These are phyloP conservation scores for Vachellia collinsii DNA, from an alignment of 306 rosid genomes.

Conservation along the genomic window DNA sequence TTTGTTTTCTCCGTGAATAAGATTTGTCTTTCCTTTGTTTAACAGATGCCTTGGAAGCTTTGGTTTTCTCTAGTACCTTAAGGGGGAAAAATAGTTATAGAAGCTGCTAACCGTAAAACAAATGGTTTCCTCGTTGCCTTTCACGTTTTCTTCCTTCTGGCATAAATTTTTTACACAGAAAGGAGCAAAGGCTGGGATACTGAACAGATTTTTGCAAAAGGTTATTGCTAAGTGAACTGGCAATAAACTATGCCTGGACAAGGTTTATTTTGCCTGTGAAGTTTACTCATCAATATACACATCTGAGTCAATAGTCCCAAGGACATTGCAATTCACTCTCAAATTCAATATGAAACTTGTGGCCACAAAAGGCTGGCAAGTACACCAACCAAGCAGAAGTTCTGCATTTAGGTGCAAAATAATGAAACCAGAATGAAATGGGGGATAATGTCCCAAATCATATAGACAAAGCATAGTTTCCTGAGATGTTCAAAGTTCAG, in stretches of 20 bases:
- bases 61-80: constrained; percentile 34
- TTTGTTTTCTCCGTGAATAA: constrained; percentile 4
- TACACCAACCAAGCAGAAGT: neutral
- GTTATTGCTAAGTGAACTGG: neutral
- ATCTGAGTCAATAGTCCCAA: no score
- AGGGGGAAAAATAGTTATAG: constrained; percentile 10
- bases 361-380: neutral
- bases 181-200: neutral
- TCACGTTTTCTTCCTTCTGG: neutral
- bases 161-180: neutral
- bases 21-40: constrained; percentile 46
- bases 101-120: constrained; percentile 22
- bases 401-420: neutral
- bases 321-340: no score
- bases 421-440: constrained; percentile 1
- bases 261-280: neutral
- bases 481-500: neutral
- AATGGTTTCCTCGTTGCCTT: neutral
- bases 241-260: neutral
- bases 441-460: neutral
- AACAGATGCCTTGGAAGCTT: constrained; percentile 33
- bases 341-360: neutral
- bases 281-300: neutral
- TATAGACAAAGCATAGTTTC: neutral
- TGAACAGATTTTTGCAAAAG: neutral